Base-by-base conservation (phyloP, 768 basidiomycete genomes). In the Hydnomerulius pinastri region DNA sequence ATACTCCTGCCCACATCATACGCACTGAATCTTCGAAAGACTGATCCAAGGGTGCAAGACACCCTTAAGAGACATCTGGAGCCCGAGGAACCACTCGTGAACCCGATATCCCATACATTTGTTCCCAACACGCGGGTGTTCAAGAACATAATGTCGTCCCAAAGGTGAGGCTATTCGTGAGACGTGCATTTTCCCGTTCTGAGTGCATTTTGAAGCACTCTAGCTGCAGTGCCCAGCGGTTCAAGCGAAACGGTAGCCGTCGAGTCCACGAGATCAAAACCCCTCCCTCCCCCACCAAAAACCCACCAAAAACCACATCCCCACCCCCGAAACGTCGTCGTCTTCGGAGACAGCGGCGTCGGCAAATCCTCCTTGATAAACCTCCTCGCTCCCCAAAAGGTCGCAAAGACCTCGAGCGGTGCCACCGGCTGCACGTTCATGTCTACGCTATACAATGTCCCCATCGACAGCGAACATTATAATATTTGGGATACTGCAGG, bases 371-470 rank as follows among this genome's bases (percentile, higher is more conserved):
- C 47, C 17, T 5, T 48, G 27, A 41, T 49, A 18, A 49, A 49
- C 29, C 17, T 49, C 18, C 23, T 38, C 32, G 25, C 48, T 20
- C 2, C 17, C 11, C 6, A 9, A 49, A 4, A 15, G 7, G 36
- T 4, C 32, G 48, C 48, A 7, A 20, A 17, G 4, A 40, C 32
- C 10, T 49, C 48, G 7, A 42, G 48, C 25, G 36, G 52, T 4
- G 60, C 61, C 2, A 36, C 35, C 0, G 68, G 68, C 0, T 66
- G 61, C 48, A 73, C 73, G 0, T 64, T 71, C 24, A 11, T 54
- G 4, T 57, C 39, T 39, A 44, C 27, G 0, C 18, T 33, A 0
- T 67, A 71, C 46, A 15, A 33, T 4, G 51, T 56, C 24, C 42
- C 21, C 20, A 48, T 61, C 28, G n/a, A 43, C 18, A 42, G 35